These are phyloP conservation scores for Planoprotostelium fungivorum DNA, from an alignment of 78 protist genomes.

Conservation along the genomic window DNA sequence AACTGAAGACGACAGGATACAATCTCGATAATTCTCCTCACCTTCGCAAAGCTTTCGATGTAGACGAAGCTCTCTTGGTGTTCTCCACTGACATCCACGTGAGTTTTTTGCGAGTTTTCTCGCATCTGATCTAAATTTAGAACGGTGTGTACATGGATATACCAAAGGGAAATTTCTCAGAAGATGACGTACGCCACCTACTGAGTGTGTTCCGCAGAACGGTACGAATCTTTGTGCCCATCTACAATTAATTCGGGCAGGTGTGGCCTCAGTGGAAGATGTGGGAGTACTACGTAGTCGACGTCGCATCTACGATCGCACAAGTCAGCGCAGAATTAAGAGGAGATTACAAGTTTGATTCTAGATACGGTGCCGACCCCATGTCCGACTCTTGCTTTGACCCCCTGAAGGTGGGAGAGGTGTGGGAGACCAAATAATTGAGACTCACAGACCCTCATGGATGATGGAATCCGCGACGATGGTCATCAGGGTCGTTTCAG, in stretches of 20 bases:
- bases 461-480: background rate
- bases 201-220: background rate
- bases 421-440: background rate
- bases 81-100: constrained; percentile 22
- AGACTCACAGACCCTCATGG: background rate
- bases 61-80: constrained; percentile 64
- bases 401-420: background rate
- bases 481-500: background rate
- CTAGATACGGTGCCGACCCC: constrained; percentile 7
- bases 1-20: constrained; percentile 10
- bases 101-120: too few relatives aligned
- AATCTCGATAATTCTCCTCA: constrained; percentile 73
- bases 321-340: background rate
- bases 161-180: background rate
- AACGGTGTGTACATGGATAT: constrained; percentile 1
- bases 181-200: constrained; percentile 11
- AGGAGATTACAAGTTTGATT: background rate
- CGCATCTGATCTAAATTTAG: too few relatives aligned
- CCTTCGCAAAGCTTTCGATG: constrained; percentile 63
- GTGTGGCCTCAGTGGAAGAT: constrained; percentile 3
- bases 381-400: constrained; percentile 26
- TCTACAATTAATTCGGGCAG: background rate
- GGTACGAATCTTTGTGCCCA: background rate
- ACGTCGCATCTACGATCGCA: constrained; percentile 22
- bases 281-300: constrained; percentile 84